Evolutionary conservation across 176 grass and related monocot species (phyloP), one percentile per base, ranked within the genome.

Genomic region (Paspalum notatum): DNA sequence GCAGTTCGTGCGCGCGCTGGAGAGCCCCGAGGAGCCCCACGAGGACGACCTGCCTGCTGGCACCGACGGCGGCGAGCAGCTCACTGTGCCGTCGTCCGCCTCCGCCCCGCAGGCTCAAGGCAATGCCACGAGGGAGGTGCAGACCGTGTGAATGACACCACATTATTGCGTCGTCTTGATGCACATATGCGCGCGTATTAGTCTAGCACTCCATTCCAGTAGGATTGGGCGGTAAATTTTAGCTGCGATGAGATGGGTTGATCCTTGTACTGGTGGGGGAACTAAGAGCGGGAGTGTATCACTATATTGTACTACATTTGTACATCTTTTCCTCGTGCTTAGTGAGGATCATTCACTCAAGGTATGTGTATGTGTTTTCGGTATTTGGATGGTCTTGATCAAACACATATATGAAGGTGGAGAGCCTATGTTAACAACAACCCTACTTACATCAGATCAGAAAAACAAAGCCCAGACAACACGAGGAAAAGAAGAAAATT

Each of bases 1-100:
- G n/a, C 83, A 87, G 49, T 98, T 98, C 68, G 40, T 91, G 54
- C 82, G 88, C 12, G 75, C 85, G 49, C 71, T 94, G 72, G 87
- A 77, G 50, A 80, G 60, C 76, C 21, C 70, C 7, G 79, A 82
- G 66, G 80, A 86, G 54, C 77, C 57, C 16, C 66, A 91, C 12
- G n/a, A 64, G 9, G 90, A 91, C 67, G 93, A 82, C 78, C 53
- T 94, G 32, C 79, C 87, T 1, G 59, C 24, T 27, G 43, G 26
- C 16, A 57, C 14, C 7, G 57, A 54, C 25, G 62, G 22, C 27
- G 15, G n/a, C 8, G 60, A 51, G 26, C 15, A 3, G 44, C 15
- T 89, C 14, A 70, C 83, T 21, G 63, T 74, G 38, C 65, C 78
- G 15, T 21, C 41, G 0, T 5, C 77, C n/a, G 27, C 22, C 24